These are phyloP conservation scores for Stachybotrys chartarum DNA, from an alignment of 2,329 filamentous ascomycete species.

Conservation along the genomic window DNA sequence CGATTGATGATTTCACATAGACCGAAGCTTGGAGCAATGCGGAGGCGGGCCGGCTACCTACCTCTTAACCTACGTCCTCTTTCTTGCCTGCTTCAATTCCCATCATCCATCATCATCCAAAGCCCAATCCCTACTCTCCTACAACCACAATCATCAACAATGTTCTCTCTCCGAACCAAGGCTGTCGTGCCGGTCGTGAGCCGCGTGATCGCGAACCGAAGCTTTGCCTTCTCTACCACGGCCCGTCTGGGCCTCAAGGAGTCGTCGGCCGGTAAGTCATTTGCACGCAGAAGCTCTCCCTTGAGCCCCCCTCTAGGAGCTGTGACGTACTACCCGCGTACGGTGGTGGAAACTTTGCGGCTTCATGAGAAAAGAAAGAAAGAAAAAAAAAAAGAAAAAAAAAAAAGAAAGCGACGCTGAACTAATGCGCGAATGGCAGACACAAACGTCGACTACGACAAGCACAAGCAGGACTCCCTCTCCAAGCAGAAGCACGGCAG, in stretches of 20 bases:
- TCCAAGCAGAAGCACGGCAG: constrained; percentile 63
- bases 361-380: background rate
- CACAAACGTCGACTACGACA: constrained; percentile 38
- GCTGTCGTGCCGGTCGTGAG: constrained; percentile 15
- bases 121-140: background rate
- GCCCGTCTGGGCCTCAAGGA: constrained; percentile 26
- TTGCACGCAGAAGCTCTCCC: background rate
- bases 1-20: background rate
- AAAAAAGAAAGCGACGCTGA: no score
- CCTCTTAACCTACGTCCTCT: background rate
- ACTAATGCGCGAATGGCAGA: constrained; percentile 11
- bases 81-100: background rate
- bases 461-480: constrained; percentile 54
- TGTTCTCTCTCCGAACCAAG: constrained; percentile 14
- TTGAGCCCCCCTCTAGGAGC: background rate
- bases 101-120: background rate
- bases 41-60: background rate
- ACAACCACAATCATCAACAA: constrained; percentile 4
- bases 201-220: constrained; percentile 14
- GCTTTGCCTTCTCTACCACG: constrained; percentile 19
- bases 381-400: no score
- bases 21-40: background rate
- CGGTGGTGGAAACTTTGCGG: no score
- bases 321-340: no score
- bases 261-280: constrained; percentile 24